phyloP scores from a whole-genome alignment of 1,284 basidiomycete genomes.

The Cutaneotrichosporon sp. region DNA sequence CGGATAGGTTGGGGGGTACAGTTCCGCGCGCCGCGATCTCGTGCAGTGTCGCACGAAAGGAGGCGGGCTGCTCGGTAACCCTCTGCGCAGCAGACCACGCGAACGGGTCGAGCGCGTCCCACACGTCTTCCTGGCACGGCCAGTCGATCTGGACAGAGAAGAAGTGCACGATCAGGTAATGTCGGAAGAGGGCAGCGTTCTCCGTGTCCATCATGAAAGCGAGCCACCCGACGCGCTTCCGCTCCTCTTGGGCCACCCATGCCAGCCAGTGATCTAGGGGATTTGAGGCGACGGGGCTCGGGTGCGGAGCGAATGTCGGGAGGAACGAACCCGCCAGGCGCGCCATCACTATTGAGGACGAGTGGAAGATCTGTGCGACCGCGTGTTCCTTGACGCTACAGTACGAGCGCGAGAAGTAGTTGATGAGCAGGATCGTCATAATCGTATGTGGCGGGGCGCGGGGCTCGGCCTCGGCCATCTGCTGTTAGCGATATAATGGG shows the following conservation, averaged over 20 bases:
- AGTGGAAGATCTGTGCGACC: conserved; percentile 34
- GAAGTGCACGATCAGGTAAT: conserved; percentile 17
- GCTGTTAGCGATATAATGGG: not conserved
- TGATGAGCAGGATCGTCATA: conserved; percentile 23
- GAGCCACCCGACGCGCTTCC: conserved; percentile 33
- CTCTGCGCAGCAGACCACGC: not conserved
- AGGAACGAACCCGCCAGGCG: conserved; percentile 2
- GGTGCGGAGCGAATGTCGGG: not conserved
- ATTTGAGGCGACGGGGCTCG: not conserved
- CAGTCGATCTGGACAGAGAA: conserved; percentile 13
- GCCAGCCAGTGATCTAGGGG: conserved; percentile 27
- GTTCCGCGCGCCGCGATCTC: conserved; percentile 29
- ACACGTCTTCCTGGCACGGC: conserved; percentile 13
- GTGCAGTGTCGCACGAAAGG: conserved; percentile 23
- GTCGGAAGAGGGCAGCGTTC: conserved; percentile 31
- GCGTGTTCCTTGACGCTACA: conserved; percentile 33
- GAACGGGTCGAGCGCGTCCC: conserved; percentile 25
- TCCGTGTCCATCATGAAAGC: conserved; percentile 36
- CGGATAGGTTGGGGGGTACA: conserved; percentile 17
- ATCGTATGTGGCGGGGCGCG: conserved; percentile 16
- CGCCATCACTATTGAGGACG: conserved; percentile 22
- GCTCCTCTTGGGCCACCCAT: conserved; percentile 33
- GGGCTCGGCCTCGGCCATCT: conserved; percentile 31
- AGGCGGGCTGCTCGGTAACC: not conserved
- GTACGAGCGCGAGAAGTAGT: conserved; percentile 34